phyloP scores from a whole-genome alignment of 768 basidiomycete genomes.

The Tubosaeta sp. region DNA sequence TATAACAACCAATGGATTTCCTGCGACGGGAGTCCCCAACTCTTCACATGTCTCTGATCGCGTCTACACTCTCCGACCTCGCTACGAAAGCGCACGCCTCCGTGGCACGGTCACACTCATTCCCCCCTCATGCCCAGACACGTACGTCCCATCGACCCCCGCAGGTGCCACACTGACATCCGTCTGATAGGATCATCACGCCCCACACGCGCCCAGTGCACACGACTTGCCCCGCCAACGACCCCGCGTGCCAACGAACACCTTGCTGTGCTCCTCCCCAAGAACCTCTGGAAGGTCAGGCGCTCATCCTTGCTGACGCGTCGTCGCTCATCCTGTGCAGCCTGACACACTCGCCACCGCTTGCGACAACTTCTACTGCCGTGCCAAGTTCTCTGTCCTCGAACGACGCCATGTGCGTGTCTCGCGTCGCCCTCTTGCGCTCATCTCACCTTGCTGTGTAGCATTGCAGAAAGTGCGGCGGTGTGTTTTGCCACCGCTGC shows the following conservation, averaged over 20 bases:
- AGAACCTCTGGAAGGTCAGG: conserved; percentile 69
- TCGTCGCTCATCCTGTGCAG: conserved; percentile 32
- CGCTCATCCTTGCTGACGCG: background rate
- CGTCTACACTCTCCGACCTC: conserved; percentile 23
- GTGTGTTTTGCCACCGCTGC: conserved; percentile 67
- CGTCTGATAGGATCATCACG: conserved; percentile 20
- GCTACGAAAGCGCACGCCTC: conserved; percentile 24
- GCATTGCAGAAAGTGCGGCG: conserved; percentile 86
- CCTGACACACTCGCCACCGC: conserved; percentile 55
- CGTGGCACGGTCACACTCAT: background rate
- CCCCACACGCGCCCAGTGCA: conserved; percentile 13
- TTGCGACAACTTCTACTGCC: conserved; percentile 76
- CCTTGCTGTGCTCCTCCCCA: conserved; percentile 70
- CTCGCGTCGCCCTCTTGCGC: background rate
- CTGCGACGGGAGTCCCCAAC: background rate
- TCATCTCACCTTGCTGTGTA: conserved; percentile 30
- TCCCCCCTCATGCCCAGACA: background rate
- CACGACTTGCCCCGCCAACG: conserved; percentile 15
- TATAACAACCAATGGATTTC: conserved; percentile 23
- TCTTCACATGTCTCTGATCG: conserved; percentile 29
- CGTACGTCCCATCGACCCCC: background rate
- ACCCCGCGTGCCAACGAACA: conserved; percentile 54
- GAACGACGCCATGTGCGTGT: conserved; percentile 70
- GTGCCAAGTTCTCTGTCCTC: conserved; percentile 57
- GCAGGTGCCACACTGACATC: conserved; percentile 5